Evolutionary conservation across 257 asterid genomes (phyloP), one percentile per base, ranked within the genome.

Genomic region (Penstemon newberryi): DNA sequence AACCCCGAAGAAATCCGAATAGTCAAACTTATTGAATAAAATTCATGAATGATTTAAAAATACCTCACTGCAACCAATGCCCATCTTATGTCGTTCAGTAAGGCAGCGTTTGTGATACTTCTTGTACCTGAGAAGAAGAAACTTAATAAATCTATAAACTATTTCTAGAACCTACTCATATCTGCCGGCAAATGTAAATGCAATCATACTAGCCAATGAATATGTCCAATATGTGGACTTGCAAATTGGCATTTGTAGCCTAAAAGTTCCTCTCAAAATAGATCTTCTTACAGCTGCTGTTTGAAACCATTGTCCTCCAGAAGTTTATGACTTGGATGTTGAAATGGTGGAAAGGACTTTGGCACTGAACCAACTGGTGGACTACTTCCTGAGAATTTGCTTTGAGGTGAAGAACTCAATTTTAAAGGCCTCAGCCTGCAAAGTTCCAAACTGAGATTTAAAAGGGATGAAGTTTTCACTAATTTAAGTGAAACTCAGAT

Each of bases 41-140:
- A 8, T 47, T 57, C 63, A 62, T 58, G 66, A 39, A 71, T 12
- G 37, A 57, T n/a, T 73, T 59, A 45, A 25, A 25, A 74, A 5
- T 82, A 93, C 99, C 99, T 93, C 92, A 80, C 99, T 90, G 87
- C 87, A 83, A 67, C 96, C 97, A 67, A 87, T 80, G 80, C 99
- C 99, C 86, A 87, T 71, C 63, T 85, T 90, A 83, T 85, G 87
- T 69, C 99, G 83, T 41, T 93, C 96, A 73, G 70, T 75, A 57
- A 88, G 90, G 78, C 96, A 90, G 40, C 96, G 89, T 63, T 88
- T 84, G 60, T 84, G 84, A 79, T 80, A 90, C 80, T 85, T 90
- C 77, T 80, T 82, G 82, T 90, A 93, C 79, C 99, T 93, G 78
- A 66, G 54, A 52, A 68, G 74, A 71, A 56, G 50, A 72, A 57